Evolutionary conservation across 2,329 filamentous ascomycete genomes (phyloP).

Genomic region (Pseudocercospora fijiensis): DNA sequence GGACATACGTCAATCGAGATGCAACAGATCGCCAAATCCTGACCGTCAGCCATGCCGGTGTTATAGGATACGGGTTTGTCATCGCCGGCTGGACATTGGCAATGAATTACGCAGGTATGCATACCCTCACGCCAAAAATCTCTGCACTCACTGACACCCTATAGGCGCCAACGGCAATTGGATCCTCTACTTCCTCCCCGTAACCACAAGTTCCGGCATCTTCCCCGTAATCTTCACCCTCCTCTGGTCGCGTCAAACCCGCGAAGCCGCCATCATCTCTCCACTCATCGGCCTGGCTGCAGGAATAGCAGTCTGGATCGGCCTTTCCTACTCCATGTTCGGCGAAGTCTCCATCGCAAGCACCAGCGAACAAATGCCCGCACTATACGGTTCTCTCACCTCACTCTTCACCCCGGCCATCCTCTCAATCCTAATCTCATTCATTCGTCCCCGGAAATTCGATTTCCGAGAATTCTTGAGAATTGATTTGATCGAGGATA

Average conservation of each 20-base stretch:
- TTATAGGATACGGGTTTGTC: constrained; percentile 46
- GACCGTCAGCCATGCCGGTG: constrained; percentile 47
- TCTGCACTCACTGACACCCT: background rate
- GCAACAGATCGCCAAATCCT: constrained; percentile 47
- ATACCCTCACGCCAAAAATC: background rate
- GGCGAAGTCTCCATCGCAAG: constrained; percentile 44
- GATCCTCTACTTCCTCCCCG: constrained; percentile 45
- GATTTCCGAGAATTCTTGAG: constrained; percentile 50
- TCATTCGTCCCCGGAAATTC: constrained; percentile 35
- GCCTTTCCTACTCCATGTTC: constrained; percentile 42
- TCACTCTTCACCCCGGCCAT: constrained; percentile 50
- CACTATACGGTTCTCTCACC: constrained; percentile 47
- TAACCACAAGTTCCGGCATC: constrained; percentile 47
- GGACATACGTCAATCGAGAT: constrained; percentile 50
- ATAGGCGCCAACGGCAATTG: constrained; percentile 50
- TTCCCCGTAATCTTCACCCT: constrained; percentile 48
- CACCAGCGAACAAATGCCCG: constrained; percentile 43
- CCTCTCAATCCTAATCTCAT: constrained; percentile 49
- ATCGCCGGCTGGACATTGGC: constrained; percentile 50
- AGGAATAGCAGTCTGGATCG: constrained; percentile 47
- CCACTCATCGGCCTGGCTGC: constrained; percentile 47
- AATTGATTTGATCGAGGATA: constrained; percentile 48
- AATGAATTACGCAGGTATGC: constrained; percentile 47
- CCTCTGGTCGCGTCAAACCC: constrained; percentile 49
- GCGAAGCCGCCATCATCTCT: constrained; percentile 47